A percentile compares a stretch with the other conserved stretches of the same genome.
These are phyloP conservation scores for Wickerhamiella dianesei DNA, from an alignment of 805 yeast species.

Conservation along the genomic window DNA sequence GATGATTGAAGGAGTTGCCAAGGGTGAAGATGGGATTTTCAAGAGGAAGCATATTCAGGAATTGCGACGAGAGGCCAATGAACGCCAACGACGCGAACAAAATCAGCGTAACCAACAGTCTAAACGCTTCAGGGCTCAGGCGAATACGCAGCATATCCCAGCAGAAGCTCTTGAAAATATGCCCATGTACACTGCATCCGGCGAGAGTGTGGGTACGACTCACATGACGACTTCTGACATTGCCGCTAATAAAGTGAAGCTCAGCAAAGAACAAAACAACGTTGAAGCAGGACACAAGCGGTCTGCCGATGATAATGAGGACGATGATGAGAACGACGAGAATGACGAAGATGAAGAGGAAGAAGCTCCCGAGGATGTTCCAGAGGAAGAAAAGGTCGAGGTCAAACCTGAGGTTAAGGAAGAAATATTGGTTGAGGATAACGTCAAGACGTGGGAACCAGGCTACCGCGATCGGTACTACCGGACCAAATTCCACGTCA, in stretches of 20 bases:
- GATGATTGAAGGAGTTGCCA: conserved; percentile 48
- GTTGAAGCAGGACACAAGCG: conserved; percentile 48
- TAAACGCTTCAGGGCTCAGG: background rate
- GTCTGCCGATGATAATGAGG: background rate
- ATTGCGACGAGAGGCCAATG: conserved; percentile 48
- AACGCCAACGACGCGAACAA: conserved; percentile 32
- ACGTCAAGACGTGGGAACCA: conserved; percentile 65
- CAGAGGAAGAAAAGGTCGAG: conserved; percentile 6
- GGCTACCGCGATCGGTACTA: conserved; percentile 82
- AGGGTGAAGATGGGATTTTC: conserved; percentile 69
- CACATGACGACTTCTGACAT: conserved; percentile 57
- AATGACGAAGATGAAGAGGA: conserved; percentile 13
- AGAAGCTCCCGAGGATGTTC: background rate
- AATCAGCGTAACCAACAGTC: background rate
- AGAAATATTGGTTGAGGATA: conserved; percentile 27
- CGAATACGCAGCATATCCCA: background rate
- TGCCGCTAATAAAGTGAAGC: conserved; percentile 29
- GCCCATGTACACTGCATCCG: conserved; percentile 65
- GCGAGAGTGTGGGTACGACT: conserved; percentile 55
- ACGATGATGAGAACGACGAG: conserved; percentile 8
- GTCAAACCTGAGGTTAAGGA: conserved; percentile 16
- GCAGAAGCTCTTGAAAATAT: conserved; percentile 51
- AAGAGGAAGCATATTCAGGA: conserved; percentile 56
- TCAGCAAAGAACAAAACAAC: conserved; percentile 33
- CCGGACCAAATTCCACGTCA: conserved; percentile 51